These are phyloP conservation scores for Melanomma pulvis-pyrius DNA, from an alignment of 495 filamentous ascomycete genomes.

Conservation along the genomic window DNA sequence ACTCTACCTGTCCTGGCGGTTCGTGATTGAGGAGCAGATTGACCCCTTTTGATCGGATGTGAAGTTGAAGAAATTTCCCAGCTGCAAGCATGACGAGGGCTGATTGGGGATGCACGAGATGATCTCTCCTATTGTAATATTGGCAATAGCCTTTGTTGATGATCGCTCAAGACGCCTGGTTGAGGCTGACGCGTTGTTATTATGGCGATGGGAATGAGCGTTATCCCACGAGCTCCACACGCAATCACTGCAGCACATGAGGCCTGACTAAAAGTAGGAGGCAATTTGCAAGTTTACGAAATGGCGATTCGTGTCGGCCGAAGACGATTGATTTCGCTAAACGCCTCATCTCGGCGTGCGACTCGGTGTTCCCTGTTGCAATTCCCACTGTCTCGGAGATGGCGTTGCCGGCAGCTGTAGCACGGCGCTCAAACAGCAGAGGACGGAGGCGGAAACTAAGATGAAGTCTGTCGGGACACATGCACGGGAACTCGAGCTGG, in stretches of 20 bases:
- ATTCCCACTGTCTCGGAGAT: background rate
- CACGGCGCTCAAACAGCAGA: constrained; percentile 9
- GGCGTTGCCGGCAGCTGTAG: background rate
- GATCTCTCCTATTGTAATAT: background rate
- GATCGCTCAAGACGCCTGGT: background rate
- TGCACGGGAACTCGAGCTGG: constrained; percentile 1
- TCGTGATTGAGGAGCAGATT: background rate
- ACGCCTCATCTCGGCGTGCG: constrained; percentile 20
- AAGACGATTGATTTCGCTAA: constrained; percentile 28
- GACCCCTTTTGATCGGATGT: background rate
- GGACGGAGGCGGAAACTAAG: constrained; percentile 3
- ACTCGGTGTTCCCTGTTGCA: background rate
- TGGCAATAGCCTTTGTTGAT: background rate
- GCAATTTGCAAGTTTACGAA: background rate
- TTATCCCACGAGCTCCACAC: background rate
- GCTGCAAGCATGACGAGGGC: background rate
- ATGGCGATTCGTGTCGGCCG: background rate
- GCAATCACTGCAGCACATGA: background rate
- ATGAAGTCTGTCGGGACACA: background rate
- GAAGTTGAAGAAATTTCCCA: background rate
- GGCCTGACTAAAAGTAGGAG: background rate
- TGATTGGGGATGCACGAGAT: background rate
- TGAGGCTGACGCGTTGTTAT: background rate
- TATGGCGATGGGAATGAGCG: background rate
- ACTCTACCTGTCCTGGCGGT: too few relatives aligned